A percentile compares a stretch with the other conserved stretches of the same genome.
Conservation (phyloP, 2,329 filamentous ascomycete species). For the Pestalotiopsis sp. region DNA sequence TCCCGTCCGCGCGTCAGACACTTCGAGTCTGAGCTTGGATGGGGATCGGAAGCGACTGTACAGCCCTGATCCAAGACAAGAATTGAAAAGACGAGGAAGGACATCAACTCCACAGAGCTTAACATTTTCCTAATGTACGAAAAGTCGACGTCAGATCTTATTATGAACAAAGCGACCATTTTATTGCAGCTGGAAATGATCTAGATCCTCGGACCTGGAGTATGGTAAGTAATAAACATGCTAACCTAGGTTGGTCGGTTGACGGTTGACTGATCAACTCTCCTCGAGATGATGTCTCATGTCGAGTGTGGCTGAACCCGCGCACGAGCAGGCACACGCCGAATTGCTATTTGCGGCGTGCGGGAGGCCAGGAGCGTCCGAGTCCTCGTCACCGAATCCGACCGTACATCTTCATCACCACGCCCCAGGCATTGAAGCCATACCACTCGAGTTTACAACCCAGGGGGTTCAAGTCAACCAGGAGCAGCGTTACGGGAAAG, state of each 20-base stretch:
- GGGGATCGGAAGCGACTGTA: background rate
- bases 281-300: background rate
- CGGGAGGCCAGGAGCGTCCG: background rate
- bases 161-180: background rate
- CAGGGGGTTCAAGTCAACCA: background rate
- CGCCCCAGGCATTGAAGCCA: background rate
- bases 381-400: background rate
- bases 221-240: too few relatives aligned
- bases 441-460: background rate
- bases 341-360: background rate
- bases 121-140: background rate
- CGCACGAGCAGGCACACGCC: background rate
- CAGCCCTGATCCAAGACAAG: background rate
- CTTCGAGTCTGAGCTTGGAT: background rate
- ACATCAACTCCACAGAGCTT: background rate
- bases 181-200: background rate
- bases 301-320: background rate
- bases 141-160: background rate
- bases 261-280: background rate
- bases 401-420: background rate
- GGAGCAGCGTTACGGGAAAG: background rate
- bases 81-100: background rate
- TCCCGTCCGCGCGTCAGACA: constrained; percentile 2
- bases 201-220: background rate
- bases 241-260: too few relatives aligned